Evolutionary conservation across 192 early-diverging fungal species (phyloP).

Genomic region (Backusella mclennaniae): DNA sequence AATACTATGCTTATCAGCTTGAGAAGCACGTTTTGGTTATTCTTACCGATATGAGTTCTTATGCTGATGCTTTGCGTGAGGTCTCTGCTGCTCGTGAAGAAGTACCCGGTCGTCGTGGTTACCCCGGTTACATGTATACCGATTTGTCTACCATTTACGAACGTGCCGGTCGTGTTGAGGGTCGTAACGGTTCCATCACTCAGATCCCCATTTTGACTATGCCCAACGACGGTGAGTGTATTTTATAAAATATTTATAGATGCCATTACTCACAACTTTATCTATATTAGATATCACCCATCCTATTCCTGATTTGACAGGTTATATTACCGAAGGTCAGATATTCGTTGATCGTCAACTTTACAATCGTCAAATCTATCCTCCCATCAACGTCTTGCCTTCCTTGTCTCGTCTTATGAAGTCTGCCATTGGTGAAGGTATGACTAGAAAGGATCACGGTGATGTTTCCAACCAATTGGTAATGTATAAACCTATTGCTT

Average conservation of each 20-base stretch:
- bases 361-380: slow-evolving; percentile 99
- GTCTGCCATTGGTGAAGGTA: slow-evolving; percentile 96
- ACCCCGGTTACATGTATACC: slow-evolving; percentile 99
- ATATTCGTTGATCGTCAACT: slow-evolving; percentile 99
- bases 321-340: slow-evolving; percentile 99
- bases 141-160: slow-evolving; percentile 99
- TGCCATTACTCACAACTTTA: no score
- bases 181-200: slow-evolving; percentile 97
- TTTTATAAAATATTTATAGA: background rate
- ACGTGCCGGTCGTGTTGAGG: slow-evolving; percentile 95
- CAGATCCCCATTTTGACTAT: slow-evolving; percentile 99
- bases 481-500: slow-evolving; percentile 8
- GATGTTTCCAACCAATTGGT: slow-evolving; percentile 98
- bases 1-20: slow-evolving; percentile 99
- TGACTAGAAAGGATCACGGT: slow-evolving; percentile 97
- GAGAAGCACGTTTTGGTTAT: slow-evolving; percentile 99
- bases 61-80: slow-evolving; percentile 99
- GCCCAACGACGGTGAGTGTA: slow-evolving; percentile 91
- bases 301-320: slow-evolving; percentile 99
- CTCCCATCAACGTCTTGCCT: slow-evolving; percentile 98
- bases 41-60: slow-evolving; percentile 98
- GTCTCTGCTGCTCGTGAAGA: slow-evolving; percentile 99
- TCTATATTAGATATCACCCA: slow-evolving; percentile 87
- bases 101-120: slow-evolving; percentile 98
- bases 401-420: slow-evolving; percentile 99